phyloP scores from a whole-genome alignment of 2,329 filamentous ascomycete genomes.

The Aspergillus brasiliensis region DNA sequence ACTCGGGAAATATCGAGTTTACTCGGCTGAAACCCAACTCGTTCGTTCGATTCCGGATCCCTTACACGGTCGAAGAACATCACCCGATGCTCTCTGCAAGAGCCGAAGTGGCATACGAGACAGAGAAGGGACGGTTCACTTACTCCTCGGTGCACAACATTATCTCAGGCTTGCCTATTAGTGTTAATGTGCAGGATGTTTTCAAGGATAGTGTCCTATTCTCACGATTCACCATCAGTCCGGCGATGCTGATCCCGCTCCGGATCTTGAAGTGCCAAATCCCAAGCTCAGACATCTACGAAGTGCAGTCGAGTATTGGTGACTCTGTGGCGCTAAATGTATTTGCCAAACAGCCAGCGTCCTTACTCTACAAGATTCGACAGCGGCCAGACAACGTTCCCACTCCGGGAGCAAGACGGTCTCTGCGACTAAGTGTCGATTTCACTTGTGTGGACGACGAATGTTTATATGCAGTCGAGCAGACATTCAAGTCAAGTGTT shows the following conservation, averaged over 20 bases:
- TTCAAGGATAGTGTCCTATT: slow-evolving; percentile 83
- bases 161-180: slow-evolving; percentile 75
- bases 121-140: slow-evolving; percentile 64
- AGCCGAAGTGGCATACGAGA: slow-evolving; percentile 75
- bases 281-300: slow-evolving; percentile 66
- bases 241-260: slow-evolving; percentile 73
- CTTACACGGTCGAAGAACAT: slow-evolving; percentile 82
- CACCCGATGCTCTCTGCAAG: slow-evolving; percentile 70
- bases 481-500: slow-evolving; percentile 51
- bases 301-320: slow-evolving; percentile 53
- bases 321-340: slow-evolving; percentile 57
- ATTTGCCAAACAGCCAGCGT: slow-evolving; percentile 79
- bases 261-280: slow-evolving; percentile 72
- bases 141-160: slow-evolving; percentile 66
- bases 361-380: slow-evolving; percentile 75
- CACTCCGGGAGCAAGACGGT: slow-evolving; percentile 30
- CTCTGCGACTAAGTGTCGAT: slow-evolving; percentile 64
- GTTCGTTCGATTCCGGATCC: slow-evolving; percentile 59
- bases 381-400: slow-evolving; percentile 22
- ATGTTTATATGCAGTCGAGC: slow-evolving; percentile 55
- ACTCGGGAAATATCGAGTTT: slow-evolving; percentile 52
- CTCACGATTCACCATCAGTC: slow-evolving; percentile 88
- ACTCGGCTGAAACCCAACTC: slow-evolving; percentile 31
- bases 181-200: slow-evolving; percentile 94
- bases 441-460: slow-evolving; percentile 79